Evolutionary conservation across 331 rosid species (phyloP), one percentile per base, ranked within the genome.

Genomic region (Quercus lobata): DNA sequence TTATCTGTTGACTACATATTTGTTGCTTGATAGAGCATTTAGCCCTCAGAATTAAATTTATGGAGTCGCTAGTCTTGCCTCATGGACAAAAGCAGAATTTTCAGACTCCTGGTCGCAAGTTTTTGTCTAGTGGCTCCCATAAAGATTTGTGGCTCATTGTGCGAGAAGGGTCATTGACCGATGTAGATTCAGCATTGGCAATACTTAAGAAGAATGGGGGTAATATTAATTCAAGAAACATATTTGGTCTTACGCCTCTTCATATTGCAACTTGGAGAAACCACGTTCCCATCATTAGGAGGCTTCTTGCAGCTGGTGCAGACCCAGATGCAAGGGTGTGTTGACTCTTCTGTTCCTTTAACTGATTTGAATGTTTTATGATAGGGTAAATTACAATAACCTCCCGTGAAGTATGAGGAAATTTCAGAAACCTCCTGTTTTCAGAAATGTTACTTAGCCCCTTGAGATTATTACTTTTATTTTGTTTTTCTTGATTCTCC

Each of bases 251-350:
- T 70, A 93, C 99, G 74, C 94, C 96, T 71, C 97, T 95, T 79
- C 99, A 95, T 80, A 86, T 95, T 83, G 99, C 99, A 58, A 88
- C 91, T 68, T 90, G 99, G 99, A 89, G 98, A 86, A 95, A 95
- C 75, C 98, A 93, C 81, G 66, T 95, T 76, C 99, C 99, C 80
- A 93, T 91, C 65, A 91, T 91, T 54, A 86, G 86, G 77, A 89
- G 94, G 90, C 99, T 95, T 88, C 93, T 95, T 70, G 92, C 87
- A 1, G 97, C 98, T 81, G 99, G 98, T 76, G 96, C 99, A 24
- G 98, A 95, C 63, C 96, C 98, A n/a, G 97, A 95, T 90, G 90
- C 94, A 34, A 92, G 98, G 86, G 98, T 95, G 84, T 77, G 97
- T 77, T 77, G 74, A 19, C 83, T 84, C 75, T 75, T 79, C 80